phyloP scores from a whole-genome alignment of 2,329 filamentous ascomycete genomes.

The Colletotrichum navitas region DNA sequence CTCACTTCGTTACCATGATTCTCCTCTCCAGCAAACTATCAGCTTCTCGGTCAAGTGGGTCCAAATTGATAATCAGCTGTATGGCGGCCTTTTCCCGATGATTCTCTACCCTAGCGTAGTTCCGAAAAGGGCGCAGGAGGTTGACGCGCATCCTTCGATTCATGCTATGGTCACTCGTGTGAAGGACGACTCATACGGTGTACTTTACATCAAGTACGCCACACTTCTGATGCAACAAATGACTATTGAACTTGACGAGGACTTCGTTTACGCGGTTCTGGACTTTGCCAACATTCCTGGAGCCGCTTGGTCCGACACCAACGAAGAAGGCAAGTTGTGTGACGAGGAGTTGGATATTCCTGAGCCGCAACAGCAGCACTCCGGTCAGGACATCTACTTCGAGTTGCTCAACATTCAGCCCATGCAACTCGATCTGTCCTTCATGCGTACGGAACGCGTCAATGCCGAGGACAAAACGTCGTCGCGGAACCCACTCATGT shows the following conservation, averaged over 20 bases:
- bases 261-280: constrained; percentile 95
- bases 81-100: constrained; percentile 98
- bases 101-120: constrained; percentile 97
- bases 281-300: constrained; percentile 96
- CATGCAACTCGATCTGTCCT: constrained; percentile 97
- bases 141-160: constrained; percentile 94
- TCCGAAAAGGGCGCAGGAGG: constrained; percentile 95
- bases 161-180: constrained; percentile 92
- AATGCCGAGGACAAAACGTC: constrained; percentile 96
- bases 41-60: constrained; percentile 97
- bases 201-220: constrained; percentile 98
- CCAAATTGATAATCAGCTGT: constrained; percentile 98
- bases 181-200: constrained; percentile 98
- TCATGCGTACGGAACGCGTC: constrained; percentile 95
- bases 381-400: constrained; percentile 96
- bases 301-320: constrained; percentile 83
- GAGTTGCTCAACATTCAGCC: constrained; percentile 97
- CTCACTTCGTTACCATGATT: constrained; percentile 91
- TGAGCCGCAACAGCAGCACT: constrained; percentile 86
- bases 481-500: constrained; percentile 95
- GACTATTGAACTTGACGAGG: constrained; percentile 97
- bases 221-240: constrained; percentile 95
- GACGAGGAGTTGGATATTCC: constrained; percentile 93
- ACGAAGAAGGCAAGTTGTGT: constrained; percentile 86
- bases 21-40: constrained; percentile 91